Conservation (phyloP, 225 moss, liverwort and hornwort genomes). For the Thuidium tamariscinum region DNA sequence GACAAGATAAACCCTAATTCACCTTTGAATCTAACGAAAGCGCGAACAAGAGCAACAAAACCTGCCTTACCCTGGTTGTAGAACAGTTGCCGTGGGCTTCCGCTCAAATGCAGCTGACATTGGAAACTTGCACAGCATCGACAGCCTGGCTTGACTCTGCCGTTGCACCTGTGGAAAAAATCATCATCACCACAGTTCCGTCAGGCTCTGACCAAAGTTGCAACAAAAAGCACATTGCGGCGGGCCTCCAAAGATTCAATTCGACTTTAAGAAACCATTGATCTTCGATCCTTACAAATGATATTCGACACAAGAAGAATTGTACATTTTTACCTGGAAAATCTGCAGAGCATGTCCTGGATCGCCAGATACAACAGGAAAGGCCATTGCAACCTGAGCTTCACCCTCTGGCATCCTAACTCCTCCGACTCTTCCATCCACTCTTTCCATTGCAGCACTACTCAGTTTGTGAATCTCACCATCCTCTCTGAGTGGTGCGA, state of each 20-base stretch:
- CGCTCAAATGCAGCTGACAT: slow-evolving; percentile 40
- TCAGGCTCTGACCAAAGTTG: neutral
- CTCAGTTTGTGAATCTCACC: neutral
- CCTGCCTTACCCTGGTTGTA: slow-evolving; percentile 65
- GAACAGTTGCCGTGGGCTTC: slow-evolving; percentile 44
- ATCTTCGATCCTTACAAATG: neutral
- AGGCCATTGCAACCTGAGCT: neutral
- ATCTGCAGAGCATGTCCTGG: slow-evolving; percentile 19
- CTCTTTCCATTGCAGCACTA: neutral
- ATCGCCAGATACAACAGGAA: neutral
- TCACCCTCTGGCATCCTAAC: neutral
- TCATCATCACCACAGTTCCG: neutral
- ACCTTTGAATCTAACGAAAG: neutral
- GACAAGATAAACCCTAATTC: neutral
- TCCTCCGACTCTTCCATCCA: neutral
- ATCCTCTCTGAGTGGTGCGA: neutral
- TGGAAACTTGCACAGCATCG: slow-evolving; percentile 63
- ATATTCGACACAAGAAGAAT: neutral
- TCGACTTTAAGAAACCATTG: neutral
- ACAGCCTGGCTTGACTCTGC: slow-evolving; percentile 78
- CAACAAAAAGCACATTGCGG: neutral
- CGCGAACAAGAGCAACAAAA: neutral
- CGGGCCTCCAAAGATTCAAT: neutral
- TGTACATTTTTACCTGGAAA: slow-evolving; percentile 23
- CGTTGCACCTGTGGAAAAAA: slow-evolving; percentile 41